Evolutionary conservation across 2,329 filamentous ascomycete genomes (phyloP).

Genomic region (Cytospora piceae): DNA sequence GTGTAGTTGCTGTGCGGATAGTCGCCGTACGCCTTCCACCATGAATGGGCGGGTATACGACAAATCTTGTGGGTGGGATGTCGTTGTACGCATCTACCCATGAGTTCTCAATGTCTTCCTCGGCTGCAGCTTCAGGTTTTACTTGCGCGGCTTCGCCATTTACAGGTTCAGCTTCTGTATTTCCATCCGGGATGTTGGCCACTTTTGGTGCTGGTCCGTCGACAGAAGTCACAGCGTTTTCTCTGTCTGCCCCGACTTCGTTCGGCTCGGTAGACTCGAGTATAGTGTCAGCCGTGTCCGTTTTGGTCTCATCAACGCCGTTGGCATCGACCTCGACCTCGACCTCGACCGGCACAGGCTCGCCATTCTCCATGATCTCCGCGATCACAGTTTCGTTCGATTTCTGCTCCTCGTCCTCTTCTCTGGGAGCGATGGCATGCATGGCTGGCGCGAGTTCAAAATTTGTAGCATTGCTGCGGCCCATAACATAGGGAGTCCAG

Average conservation of each 20-base stretch:
- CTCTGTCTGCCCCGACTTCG: constrained; percentile 35
- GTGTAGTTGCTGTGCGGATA: constrained; percentile 44
- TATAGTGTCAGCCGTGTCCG: constrained; percentile 35
- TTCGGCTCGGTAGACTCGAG: constrained; percentile 47
- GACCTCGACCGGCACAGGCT: constrained; percentile 36
- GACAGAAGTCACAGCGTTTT: constrained; percentile 13
- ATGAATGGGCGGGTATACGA: constrained; percentile 72
- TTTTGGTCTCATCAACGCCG: neutral
- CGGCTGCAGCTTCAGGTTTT: constrained; percentile 30
- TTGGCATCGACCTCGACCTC: constrained; percentile 2
- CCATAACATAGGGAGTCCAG: constrained; percentile 98
- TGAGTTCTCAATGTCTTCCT: constrained; percentile 35
- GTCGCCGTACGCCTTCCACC: constrained; percentile 50
- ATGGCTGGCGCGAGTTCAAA: constrained; percentile 82
- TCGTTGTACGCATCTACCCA: constrained; percentile 55
- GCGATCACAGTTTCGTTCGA: constrained; percentile 38
- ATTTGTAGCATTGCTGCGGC: constrained; percentile 77
- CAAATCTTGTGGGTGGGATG: constrained; percentile 74
- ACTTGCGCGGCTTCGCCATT: constrained; percentile 9
- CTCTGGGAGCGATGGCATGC: constrained; percentile 84
- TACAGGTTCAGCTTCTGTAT: neutral
- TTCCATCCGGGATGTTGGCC: constrained; percentile 3
- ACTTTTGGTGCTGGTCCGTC: constrained; percentile 21
- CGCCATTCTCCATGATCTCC: constrained; percentile 39
- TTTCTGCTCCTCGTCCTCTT: constrained; percentile 65